Base-by-base conservation (phyloP, 345 rosid genomes). In the Eucalyptus marginata region DNA sequence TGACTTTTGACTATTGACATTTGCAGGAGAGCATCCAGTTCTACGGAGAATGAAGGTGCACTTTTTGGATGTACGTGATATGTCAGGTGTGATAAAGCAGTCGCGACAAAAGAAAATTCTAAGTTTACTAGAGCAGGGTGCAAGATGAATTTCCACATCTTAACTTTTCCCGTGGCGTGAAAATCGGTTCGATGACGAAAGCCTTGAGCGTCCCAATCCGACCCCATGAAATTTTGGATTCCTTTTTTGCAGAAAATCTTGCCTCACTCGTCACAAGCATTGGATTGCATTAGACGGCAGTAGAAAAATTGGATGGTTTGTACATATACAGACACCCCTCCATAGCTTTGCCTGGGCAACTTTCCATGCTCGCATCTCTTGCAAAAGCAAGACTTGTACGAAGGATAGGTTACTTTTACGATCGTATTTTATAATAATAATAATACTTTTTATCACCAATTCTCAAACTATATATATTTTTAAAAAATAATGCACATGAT, bases 391-490 rank as follows among this genome's bases (percentile, higher is more conserved):
- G 40, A n/a, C 40, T n/a, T n/a, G 20, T 66, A 15, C 58, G 58
- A 20, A 52, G 1, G 56, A 52, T 52, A 18, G 56, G 56, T 52
- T 52, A 52, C 56, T 52, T 51, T 52, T 52, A 52, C 24, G 22
- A 18, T 52, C 56, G 3, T 51, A 16, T 29, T n/a, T 64, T n/a
- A 43, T 43, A 43, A 43, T 44, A 44, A 44, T 8, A 44, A 44
- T 44, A 44, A 44, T 13, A 12, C 50, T 52, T 52, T 52, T 2
- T 7, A 7, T 62, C 8, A 62, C 33, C 71, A 2, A 62, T 56
- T 56, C 6, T 4, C 9, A 22, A 22, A 1, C 4, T 22, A 24
- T 24, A 56, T 22, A 22, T 22, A 4, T 4, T 22, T 4, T 1
- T 2, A 3, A 56, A 2, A 24, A 56, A 56, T 0, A 56, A 56